These are phyloP conservation scores for Sporothrix schenckii DNA, from an alignment of 2,329 filamentous ascomycete species.

Conservation along the genomic window DNA sequence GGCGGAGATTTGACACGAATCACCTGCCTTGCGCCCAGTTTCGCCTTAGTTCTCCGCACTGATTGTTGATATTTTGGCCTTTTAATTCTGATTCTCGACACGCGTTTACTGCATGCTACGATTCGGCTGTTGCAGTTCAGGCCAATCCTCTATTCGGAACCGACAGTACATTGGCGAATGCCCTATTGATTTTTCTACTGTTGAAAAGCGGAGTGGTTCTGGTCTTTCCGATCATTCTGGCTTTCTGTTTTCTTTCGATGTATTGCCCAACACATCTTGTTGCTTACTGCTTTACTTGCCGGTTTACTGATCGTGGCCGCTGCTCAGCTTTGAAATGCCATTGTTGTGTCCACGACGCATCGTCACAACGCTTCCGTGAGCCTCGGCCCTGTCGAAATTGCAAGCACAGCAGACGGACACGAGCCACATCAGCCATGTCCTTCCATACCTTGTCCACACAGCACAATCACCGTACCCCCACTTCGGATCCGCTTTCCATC, in stretches of 20 bases:
- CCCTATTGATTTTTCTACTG: background rate
- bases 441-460: background rate
- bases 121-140: slow-evolving; percentile 5
- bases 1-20: too few species aligned
- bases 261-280: background rate
- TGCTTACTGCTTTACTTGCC: background rate
- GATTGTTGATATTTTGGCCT: too few species aligned
- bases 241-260: background rate
- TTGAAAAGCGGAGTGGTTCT: background rate
- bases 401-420: background rate
- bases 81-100: background rate
- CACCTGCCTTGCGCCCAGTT: too few species aligned
- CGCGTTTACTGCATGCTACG: background rate
- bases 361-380: too few species aligned
- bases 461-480: background rate
- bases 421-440: background rate
- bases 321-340: background rate
- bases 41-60: too few species aligned
- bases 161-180: background rate
- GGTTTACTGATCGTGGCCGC: background rate
- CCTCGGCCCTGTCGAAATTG: background rate
- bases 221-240: background rate
- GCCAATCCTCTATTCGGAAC: background rate
- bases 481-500: slow-evolving; percentile 17
- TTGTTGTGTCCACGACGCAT: background rate